Evolutionary conservation across 257 asterid genomes (phyloP).

Genomic region (Solanum neorickii): DNA sequence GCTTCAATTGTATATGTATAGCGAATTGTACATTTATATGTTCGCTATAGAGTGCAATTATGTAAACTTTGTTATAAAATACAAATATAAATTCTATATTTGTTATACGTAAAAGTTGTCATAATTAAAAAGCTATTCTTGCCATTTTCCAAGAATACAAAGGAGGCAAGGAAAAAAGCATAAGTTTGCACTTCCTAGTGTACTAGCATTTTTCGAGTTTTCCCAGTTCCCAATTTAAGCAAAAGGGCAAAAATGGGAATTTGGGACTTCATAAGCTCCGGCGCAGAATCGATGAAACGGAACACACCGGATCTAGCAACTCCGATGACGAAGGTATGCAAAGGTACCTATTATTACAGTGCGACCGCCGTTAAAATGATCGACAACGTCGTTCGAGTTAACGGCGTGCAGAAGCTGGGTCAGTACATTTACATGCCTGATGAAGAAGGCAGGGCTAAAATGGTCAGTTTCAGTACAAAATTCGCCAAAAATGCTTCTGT

Average conservation of each 20-base stretch:
- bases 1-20: no score
- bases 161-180: background rate
- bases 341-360: constrained; percentile 8
- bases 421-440: constrained; percentile 14
- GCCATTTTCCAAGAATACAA: background rate
- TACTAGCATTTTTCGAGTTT: background rate
- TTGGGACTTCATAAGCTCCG: constrained; percentile 29
- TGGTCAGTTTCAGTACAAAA: constrained; percentile 1
- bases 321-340: constrained; percentile 11
- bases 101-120: no score
- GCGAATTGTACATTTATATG: no score
- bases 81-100: no score
- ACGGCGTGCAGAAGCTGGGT: background rate
- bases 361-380: constrained; percentile 14
- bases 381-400: background rate
- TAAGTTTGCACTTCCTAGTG: background rate
- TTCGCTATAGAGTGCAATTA: rapidly evolving
- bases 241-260: constrained; percentile 18
- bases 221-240: background rate
- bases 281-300: constrained; percentile 28
- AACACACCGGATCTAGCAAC: constrained; percentile 12
- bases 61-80: no score
- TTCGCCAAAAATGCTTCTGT: constrained; percentile 21
- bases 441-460: constrained; percentile 18
- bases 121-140: no score